Conservation (phyloP, 2,329 filamentous ascomycete genomes). For the Byssoonygena ceratinophila region DNA sequence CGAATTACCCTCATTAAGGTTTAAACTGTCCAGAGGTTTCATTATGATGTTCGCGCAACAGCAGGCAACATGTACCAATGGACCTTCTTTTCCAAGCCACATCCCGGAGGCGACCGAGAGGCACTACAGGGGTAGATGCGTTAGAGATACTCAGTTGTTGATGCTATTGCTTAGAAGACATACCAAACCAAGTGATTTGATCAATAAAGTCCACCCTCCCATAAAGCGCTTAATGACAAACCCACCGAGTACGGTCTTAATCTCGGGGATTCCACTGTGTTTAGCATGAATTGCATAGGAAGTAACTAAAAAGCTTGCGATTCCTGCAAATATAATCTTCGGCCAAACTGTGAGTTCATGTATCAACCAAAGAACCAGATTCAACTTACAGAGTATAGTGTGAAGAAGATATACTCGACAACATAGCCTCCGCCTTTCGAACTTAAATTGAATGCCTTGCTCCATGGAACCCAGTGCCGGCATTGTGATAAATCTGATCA, state of each 20-base stretch:
- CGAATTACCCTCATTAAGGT: slow-evolving; percentile 58
- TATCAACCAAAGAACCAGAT: slow-evolving; percentile 18
- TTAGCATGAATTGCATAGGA: slow-evolving; percentile 91
- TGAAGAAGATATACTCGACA: slow-evolving; percentile 77
- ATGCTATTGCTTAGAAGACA: neutral
- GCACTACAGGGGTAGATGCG: slow-evolving; percentile 37
- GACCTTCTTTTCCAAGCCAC: slow-evolving; percentile 93
- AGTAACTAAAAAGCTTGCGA: slow-evolving; percentile 74
- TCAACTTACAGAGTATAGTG: slow-evolving; percentile 63
- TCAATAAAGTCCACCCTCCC: slow-evolving; percentile 78
- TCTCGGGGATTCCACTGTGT: slow-evolving; percentile 98
- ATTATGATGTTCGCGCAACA: slow-evolving; percentile 97
- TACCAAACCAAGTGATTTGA: slow-evolving; percentile 75
- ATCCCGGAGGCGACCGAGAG: slow-evolving; percentile 87
- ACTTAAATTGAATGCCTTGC: slow-evolving; percentile 56
- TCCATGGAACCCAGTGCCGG: slow-evolving; percentile 79
- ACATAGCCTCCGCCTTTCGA: slow-evolving; percentile 64
- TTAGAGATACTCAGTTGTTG: neutral
- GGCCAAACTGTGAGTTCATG: slow-evolving; percentile 8
- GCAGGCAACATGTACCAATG: slow-evolving; percentile 94
- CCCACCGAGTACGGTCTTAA: slow-evolving; percentile 97
- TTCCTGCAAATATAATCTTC: slow-evolving; percentile 63
- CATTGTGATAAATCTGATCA: slow-evolving; percentile 60
- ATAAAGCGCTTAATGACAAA: slow-evolving; percentile 99
- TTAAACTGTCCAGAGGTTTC: slow-evolving; percentile 82